Conservation (phyloP, 2,329 filamentous ascomycete genomes). For the Pseudogymnoascus destructans region DNA sequence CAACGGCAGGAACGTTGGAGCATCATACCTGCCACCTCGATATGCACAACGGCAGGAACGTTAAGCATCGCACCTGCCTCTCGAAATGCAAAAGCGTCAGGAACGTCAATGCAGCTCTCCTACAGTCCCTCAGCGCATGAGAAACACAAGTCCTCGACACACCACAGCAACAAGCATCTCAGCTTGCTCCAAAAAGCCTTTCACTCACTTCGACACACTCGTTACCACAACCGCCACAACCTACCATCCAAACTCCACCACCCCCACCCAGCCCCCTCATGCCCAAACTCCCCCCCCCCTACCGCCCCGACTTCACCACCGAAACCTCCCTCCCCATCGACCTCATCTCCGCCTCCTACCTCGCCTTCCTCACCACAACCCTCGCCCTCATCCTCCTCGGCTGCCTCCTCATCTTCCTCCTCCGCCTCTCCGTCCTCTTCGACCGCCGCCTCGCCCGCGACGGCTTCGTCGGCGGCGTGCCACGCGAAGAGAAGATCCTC, state of each 20-base stretch:
- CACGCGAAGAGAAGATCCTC: not conserved
- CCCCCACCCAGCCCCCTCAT: not conserved
- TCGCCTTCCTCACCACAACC: not conserved
- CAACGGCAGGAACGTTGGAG: not conserved
- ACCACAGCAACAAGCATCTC: not conserved
- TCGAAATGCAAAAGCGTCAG: not conserved
- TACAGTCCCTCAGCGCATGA: not conserved
- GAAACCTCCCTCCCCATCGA: not conserved
- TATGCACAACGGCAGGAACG: not conserved
- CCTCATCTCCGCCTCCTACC: not conserved
- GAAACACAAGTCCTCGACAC: not conserved
- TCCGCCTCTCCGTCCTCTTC: not conserved
- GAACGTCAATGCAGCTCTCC: not conserved
- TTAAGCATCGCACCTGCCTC: not conserved
- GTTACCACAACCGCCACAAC: not conserved
- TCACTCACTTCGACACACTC: not conserved
- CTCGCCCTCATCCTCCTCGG: not conserved
- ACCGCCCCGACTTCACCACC: not conserved
- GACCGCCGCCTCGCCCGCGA: not conserved
- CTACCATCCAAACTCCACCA: not conserved
- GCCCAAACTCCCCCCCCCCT: not conserved
- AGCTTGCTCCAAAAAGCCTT: not conserved
- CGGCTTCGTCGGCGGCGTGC: not conserved
- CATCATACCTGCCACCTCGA: not conserved
- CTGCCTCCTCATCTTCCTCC: not conserved